phyloP scores from a whole-genome alignment of 352 stramenopile genomes.

The Pythium coloratum region DNA sequence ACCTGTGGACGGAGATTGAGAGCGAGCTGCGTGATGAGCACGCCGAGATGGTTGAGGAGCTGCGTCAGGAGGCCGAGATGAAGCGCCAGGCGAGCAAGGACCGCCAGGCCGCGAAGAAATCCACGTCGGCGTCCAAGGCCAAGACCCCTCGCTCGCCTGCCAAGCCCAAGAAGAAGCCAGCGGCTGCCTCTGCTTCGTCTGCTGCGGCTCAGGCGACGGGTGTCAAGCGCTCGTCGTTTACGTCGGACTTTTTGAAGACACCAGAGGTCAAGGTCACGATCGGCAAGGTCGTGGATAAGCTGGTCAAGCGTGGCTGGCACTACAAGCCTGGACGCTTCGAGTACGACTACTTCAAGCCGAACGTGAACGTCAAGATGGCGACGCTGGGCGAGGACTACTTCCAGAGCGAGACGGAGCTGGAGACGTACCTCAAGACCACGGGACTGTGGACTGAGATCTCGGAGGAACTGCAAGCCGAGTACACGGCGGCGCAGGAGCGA shows the following conservation, averaged over 20 bases:
- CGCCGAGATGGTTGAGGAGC: conserved; percentile 45
- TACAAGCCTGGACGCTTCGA: conserved; percentile 76
- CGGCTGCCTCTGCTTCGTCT: neutral
- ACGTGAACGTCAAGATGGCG: conserved; percentile 46
- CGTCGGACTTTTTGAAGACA: neutral
- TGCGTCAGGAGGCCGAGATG: conserved; percentile 47
- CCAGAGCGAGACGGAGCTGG: conserved; percentile 61
- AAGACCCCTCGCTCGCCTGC: conserved; percentile 9
- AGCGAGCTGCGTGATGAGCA: conserved; percentile 54
- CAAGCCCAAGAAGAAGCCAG: conserved; percentile 21
- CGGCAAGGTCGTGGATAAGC: conserved; percentile 56
- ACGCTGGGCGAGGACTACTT: conserved; percentile 74
- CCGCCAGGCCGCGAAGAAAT: conserved; percentile 21
- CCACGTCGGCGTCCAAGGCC: conserved; percentile 3
- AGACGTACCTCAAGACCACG: conserved; percentile 65
- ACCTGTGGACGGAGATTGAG: conserved; percentile 62
- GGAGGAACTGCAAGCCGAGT: conserved; percentile 37
- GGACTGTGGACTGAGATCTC: conserved; percentile 66
- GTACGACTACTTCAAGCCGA: conserved; percentile 85
- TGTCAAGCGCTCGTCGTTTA: conserved; percentile 15
- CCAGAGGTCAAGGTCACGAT: conserved; percentile 47
- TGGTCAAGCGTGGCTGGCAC: conserved; percentile 58
- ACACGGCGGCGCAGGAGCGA: conserved; percentile 8
- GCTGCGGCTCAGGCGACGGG: neutral
- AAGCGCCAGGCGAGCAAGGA: conserved; percentile 24